Percentiles rank a stretch among this genome's conserved stretches.
phyloP scores from a whole-genome alignment of 1,284 basidiomycete genomes.

The Heterobasidion parviporum region DNA sequence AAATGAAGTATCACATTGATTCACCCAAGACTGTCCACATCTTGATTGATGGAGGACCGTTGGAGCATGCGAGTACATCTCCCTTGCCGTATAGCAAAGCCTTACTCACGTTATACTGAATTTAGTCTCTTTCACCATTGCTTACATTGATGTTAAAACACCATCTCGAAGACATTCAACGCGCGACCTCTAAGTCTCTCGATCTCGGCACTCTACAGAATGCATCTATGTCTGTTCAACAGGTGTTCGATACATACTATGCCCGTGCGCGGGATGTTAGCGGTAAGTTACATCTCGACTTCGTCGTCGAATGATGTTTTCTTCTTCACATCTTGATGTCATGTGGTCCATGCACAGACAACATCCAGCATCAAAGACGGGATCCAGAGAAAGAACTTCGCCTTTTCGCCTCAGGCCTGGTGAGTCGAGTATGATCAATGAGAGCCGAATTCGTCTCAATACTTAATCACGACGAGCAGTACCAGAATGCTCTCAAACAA shows the following conservation, averaged over 20 bases:
- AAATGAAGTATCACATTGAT: not conserved
- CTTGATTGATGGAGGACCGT: not conserved
- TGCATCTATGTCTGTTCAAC: not conserved
- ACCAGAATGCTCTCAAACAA: not conserved
- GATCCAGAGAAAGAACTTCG: not conserved
- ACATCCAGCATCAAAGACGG: not conserved
- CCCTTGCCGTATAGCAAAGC: not conserved
- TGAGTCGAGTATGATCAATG: not conserved
- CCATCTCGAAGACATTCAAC: not conserved
- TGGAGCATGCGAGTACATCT: not conserved
- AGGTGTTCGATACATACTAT: not conserved
- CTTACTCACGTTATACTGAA: not conserved
- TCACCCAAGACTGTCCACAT: not conserved
- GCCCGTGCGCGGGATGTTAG: not conserved
- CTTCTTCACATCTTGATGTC: not conserved
- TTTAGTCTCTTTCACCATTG: not conserved
- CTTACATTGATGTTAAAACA: not conserved
- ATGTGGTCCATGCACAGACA: not conserved
- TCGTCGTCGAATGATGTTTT: not conserved
- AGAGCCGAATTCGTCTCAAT: not conserved
- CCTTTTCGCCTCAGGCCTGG: not conserved
- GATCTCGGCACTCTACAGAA: not conserved
- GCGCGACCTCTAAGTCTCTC: not conserved
- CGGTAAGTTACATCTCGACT: not conserved
- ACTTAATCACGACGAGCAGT: not conserved